Percentiles rank a stretch among this genome's conserved stretches.
Evolutionary conservation across 805 yeast species (phyloP).

Genomic region (Saturnispora sekii): DNA sequence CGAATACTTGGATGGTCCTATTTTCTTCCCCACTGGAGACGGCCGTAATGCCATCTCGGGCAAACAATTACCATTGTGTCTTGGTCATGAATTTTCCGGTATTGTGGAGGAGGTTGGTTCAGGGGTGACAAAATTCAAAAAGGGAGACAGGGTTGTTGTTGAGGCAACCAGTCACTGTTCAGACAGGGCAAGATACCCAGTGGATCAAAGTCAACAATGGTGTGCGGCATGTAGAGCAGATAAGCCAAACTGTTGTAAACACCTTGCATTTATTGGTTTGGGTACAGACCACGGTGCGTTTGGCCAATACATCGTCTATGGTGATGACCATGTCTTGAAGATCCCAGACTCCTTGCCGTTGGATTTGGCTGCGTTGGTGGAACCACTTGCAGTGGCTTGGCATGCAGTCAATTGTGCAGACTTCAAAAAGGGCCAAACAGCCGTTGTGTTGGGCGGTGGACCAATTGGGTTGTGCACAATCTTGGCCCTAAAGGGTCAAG

Average conservation of each 20-base stretch:
- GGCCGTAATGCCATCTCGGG: slow-evolving; percentile 31
- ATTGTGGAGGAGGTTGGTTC: slow-evolving; percentile 33
- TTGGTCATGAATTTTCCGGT: slow-evolving; percentile 30
- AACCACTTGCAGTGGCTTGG: slow-evolving; percentile 53
- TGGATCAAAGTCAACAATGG: slow-evolving; percentile 21
- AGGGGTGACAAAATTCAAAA: slow-evolving; percentile 32
- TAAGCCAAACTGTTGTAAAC: slow-evolving; percentile 35
- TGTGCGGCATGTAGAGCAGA: slow-evolving; percentile 38
- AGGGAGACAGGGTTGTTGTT: slow-evolving; percentile 52
- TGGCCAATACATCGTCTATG: slow-evolving; percentile 32
- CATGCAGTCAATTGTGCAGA: slow-evolving; percentile 46
- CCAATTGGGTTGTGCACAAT: slow-evolving; percentile 54
- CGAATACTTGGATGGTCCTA: slow-evolving; percentile 49
- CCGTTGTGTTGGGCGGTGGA: slow-evolving; percentile 51
- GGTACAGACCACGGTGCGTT: slow-evolving; percentile 42
- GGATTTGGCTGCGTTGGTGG: slow-evolving; percentile 39
- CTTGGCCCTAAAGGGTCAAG: slow-evolving; percentile 42
- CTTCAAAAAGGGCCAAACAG: slow-evolving; percentile 33
- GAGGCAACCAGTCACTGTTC: slow-evolving; percentile 51
- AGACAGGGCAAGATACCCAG: slow-evolving; percentile 25
- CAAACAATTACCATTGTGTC: slow-evolving; percentile 24
- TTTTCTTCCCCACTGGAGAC: slow-evolving; percentile 33
- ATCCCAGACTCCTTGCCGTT: slow-evolving; percentile 26
- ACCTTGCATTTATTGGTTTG: slow-evolving; percentile 37
- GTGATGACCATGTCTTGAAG: slow-evolving; percentile 27